These are phyloP conservation scores for Crithidia fasciculata DNA, from an alignment of 208 protist genomes.

Conservation along the genomic window DNA sequence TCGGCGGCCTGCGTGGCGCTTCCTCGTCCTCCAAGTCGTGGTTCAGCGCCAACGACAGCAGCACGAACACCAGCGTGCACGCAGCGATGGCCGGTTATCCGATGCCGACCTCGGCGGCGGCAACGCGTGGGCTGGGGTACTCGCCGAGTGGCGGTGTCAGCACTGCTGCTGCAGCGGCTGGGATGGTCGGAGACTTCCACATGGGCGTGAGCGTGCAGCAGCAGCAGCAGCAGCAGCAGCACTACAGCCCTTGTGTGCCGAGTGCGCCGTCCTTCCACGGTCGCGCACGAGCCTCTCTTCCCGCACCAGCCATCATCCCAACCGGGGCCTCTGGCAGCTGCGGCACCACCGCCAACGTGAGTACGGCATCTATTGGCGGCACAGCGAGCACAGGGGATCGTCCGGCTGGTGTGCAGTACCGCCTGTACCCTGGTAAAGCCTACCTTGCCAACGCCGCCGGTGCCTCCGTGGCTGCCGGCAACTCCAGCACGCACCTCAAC, in stretches of 20 bases:
- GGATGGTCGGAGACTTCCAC: too few species aligned
- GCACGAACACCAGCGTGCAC: conserved; percentile 6
- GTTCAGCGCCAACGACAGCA: conserved; percentile 7
- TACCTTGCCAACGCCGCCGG: not conserved
- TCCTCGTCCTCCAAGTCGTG: not conserved
- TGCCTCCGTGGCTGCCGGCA: not conserved
- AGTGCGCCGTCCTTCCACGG: too few species aligned
- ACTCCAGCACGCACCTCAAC: not conserved
- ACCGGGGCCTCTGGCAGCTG: not conserved
- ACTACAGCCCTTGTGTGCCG: not conserved
- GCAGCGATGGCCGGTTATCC: not conserved
- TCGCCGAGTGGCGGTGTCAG: too few species aligned
- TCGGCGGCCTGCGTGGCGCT: not conserved
- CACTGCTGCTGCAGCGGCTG: too few species aligned
- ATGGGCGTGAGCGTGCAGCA: not conserved
- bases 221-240: conserved; percentile 1
- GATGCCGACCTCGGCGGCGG: not conserved
- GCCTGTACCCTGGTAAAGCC: conserved; percentile 2
- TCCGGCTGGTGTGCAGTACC: not conserved
- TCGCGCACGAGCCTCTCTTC: not conserved
- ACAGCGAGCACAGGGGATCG: not conserved
- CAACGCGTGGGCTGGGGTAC: too few species aligned
- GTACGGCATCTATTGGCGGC: too few species aligned
- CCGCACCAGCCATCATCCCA: not conserved
- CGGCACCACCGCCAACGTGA: not conserved